Evolutionary conservation across 2,329 filamentous ascomycete species (phyloP), one percentile per base, ranked within the genome.

Genomic region (Cladosporium colombiae): DNA sequence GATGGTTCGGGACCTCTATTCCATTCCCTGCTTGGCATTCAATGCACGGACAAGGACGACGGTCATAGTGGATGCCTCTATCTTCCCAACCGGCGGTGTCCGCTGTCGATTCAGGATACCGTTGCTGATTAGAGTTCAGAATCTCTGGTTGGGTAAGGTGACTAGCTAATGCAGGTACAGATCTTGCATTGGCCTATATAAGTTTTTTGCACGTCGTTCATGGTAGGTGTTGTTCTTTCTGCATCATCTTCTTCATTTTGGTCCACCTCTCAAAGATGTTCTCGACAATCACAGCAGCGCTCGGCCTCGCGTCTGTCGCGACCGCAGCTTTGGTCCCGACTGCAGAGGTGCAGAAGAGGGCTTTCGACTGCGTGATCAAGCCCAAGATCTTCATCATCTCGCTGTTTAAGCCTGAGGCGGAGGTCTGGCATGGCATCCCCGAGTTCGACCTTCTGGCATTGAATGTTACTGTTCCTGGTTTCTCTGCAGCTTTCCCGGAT

Each of bases 301-400:
- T 64, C 10, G 62, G 25, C 11, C 37, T 64, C 37, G 40, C 52
- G 23, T 64, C 62, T 25, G 13, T 49, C 21, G 62, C 62, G 21
- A 18, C 50, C 23, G 62, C 62, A 2, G 62, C 62, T 31, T 21
- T 64, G 52, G 50, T 64, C 1, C 40, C 62, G 2, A 46, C 52
- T 8, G n/a, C 52, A 18, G n/a, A 56, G 14, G 18, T 56, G n/a
- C 35, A 57, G 35, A 29, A 35, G 35, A 44, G 62, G n/a, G 25
- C 62, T 29, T 33, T 57, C 35, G 52, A 64, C 11, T 33, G 21
- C 23, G 52, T 64, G 35, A 67, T 87, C 64, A 74, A 82, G 25
- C 87, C 87, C 14, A 89, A 88, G 70, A 80, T 89, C 56, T 82
- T 89, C 74, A 86, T 89, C 66, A 80, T 89, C 67, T 86, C 83